A percentile compares a stretch with the other conserved stretches of the same genome.
These are phyloP conservation scores for Collybia sordida DNA, from an alignment of 768 basidiomycete genomes.

Conservation along the genomic window DNA sequence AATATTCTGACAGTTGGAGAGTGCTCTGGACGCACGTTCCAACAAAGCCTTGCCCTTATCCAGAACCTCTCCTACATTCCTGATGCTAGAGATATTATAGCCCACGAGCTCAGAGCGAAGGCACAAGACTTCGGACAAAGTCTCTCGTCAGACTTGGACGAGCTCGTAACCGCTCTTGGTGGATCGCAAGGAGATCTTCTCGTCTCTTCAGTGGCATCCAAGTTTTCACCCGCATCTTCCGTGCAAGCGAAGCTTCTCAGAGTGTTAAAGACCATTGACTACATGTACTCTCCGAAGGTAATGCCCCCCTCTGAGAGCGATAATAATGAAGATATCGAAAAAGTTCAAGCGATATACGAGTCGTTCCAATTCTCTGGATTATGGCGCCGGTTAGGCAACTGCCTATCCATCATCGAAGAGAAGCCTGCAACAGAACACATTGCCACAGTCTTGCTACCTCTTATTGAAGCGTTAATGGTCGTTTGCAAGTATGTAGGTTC, in stretches of 20 bases:
- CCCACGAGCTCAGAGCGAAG: slow-evolving; percentile 81
- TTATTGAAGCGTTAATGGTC: slow-evolving; percentile 97
- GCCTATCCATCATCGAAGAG: slow-evolving; percentile 80
- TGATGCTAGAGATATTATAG: slow-evolving; percentile 85
- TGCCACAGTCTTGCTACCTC: slow-evolving; percentile 87
- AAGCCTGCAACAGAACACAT: slow-evolving; percentile 82
- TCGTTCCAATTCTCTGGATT: slow-evolving; percentile 87
- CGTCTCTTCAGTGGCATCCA: slow-evolving; percentile 72
- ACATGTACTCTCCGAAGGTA: slow-evolving; percentile 78
- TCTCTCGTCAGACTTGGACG: slow-evolving; percentile 75
- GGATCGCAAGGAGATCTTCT: slow-evolving; percentile 53
- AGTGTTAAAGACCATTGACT: slow-evolving; percentile 96
- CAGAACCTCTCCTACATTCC: slow-evolving; percentile 89
- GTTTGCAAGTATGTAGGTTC: slow-evolving; percentile 93
- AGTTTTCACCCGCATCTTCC: slow-evolving; percentile 93
- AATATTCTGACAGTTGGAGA: slow-evolving; percentile 98
- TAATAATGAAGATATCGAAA: slow-evolving; percentile 63
- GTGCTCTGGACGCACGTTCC: slow-evolving; percentile 95
- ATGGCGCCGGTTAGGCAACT: slow-evolving; percentile 90
- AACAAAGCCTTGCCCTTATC: slow-evolving; percentile 87
- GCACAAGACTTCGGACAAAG: slow-evolving; percentile 86
- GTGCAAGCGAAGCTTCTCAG: slow-evolving; percentile 95
- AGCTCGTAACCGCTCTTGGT: slow-evolving; percentile 65
- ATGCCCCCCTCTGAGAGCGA: slow-evolving; percentile 34
- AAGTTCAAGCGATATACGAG: slow-evolving; percentile 86